Evolutionary conservation across 2,329 filamentous ascomycete genomes (phyloP).

Genomic region (Colletotrichum cuscutae): DNA sequence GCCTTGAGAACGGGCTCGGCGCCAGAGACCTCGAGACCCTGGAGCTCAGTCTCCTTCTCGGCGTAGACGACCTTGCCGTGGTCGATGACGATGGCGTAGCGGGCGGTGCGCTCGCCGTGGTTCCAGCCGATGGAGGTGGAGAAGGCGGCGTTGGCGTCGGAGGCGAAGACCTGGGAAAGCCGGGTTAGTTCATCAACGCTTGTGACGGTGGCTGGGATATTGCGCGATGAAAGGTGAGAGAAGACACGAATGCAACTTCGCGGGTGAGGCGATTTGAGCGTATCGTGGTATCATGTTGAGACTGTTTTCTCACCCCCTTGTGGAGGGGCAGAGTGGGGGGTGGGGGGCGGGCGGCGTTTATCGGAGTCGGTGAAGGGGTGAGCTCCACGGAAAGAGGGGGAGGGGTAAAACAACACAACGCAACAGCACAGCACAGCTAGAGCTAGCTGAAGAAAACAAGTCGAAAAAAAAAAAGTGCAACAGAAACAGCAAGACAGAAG

Average conservation of each 20-base stretch:
- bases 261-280: not conserved
- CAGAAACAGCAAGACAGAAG: not conserved
- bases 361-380: slow-evolving; percentile 28
- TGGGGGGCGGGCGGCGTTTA: slow-evolving; percentile 8
- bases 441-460: not conserved
- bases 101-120: slow-evolving; percentile 76
- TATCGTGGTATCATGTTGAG: slow-evolving; percentile 18
- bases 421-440: not conserved
- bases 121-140: slow-evolving; percentile 83
- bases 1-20: slow-evolving; percentile 65
- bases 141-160: slow-evolving; percentile 76
- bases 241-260: no score
- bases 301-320: not conserved
- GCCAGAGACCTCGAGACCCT: slow-evolving; percentile 59
- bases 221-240: not conserved
- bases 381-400: slow-evolving; percentile 16
- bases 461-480: not conserved
- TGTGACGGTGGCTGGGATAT: not conserved
- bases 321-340: slow-evolving; percentile 27
- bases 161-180: slow-evolving; percentile 74
- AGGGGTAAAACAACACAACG: not conserved
- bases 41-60: slow-evolving; percentile 71
- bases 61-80: slow-evolving; percentile 86
- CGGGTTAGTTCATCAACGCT: not conserved
- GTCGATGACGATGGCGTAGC: slow-evolving; percentile 85